Percentiles rank a stretch among this genome's conserved stretches.
These are phyloP conservation scores for Gossypium davidsonii DNA, from an alignment of 441 rosid species.

Conservation along the genomic window DNA sequence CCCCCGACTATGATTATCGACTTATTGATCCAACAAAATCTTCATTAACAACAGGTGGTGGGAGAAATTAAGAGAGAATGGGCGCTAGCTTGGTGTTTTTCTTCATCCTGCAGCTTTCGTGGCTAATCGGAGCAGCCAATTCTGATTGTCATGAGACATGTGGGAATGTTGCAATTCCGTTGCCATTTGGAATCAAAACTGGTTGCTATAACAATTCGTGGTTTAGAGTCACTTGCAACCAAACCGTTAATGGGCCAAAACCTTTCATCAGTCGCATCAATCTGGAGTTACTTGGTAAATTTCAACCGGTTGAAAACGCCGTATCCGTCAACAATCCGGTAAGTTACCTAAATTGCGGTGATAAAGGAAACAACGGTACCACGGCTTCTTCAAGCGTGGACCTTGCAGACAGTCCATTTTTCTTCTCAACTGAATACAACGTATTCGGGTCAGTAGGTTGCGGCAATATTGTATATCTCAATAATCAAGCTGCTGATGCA, in stretches of 20 bases:
- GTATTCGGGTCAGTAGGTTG: neutral
- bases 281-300: neutral
- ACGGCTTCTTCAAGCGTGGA: neutral
- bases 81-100: neutral
- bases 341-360: neutral
- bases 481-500: neutral
- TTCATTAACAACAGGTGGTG: neutral
- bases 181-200: neutral
- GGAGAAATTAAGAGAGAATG: neutral
- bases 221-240: neutral
- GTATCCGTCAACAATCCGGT: neutral
- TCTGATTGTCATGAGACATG: neutral
- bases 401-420: neutral
- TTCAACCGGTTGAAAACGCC: rapidly evolving
- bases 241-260: neutral
- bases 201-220: neutral
- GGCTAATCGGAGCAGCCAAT: neutral
- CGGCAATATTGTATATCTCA: neutral
- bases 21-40: neutral
- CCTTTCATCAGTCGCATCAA: neutral
- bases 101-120: neutral
- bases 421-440: neutral
- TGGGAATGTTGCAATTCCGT: neutral
- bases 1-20: neutral
- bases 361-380: neutral